Conservation (phyloP, 108 stramenopile genomes). For the Cyclotella sp. region DNA sequence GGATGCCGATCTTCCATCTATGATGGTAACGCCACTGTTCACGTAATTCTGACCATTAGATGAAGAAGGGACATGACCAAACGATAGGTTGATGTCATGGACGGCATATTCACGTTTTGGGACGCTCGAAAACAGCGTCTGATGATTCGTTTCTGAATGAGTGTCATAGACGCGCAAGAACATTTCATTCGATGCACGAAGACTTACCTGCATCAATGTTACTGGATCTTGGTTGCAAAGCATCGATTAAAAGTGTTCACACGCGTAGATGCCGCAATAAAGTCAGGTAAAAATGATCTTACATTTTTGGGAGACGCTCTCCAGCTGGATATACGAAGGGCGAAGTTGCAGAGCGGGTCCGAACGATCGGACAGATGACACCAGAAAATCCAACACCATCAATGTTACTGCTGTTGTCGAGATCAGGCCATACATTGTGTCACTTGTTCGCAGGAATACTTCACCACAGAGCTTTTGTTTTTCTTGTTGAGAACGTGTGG, state of each 20-base stretch:
- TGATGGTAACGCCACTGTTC: slow-evolving; percentile 29
- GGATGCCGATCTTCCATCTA: slow-evolving; percentile 45
- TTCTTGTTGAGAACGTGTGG: no score
- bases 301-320: slow-evolving; percentile 33
- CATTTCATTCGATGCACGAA: background rate
- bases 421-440: no score
- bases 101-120: slow-evolving; percentile 56
- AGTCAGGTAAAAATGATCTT: slow-evolving; percentile 8
- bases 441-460: no score
- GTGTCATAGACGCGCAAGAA: background rate
- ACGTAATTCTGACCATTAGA: background rate
- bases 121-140: slow-evolving; percentile 55
- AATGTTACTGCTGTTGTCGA: background rate
- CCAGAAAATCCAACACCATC: background rate
- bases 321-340: slow-evolving; percentile 36
- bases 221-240: slow-evolving; percentile 24
- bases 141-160: background rate
- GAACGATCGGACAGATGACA: background rate
- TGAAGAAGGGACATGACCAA: slow-evolving; percentile 28
- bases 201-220: slow-evolving; percentile 40
- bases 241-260: background rate
- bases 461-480: no score
- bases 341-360: slow-evolving; percentile 14
- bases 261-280: background rate
- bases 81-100: slow-evolving; percentile 27